A percentile compares a stretch with the other conserved stretches of the same genome.
phyloP scores from a whole-genome alignment of 768 basidiomycete species.

The Dentipellis fragilis region DNA sequence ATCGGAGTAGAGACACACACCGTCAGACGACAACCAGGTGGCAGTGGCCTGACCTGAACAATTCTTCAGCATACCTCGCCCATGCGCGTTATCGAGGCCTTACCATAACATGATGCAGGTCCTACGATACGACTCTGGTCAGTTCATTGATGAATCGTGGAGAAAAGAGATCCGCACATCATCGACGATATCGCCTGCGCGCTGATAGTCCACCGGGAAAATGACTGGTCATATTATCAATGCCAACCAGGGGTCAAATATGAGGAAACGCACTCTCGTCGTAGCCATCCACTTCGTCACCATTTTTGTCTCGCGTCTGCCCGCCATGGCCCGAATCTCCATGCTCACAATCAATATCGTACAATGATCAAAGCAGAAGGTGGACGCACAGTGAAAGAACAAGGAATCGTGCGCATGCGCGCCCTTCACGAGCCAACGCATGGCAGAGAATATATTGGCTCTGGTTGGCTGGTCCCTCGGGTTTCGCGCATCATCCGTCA shows the following conservation, averaged over 20 bases:
- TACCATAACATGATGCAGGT: constrained; percentile 10
- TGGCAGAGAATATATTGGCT: constrained; percentile 37
- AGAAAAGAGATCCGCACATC: constrained; percentile 25
- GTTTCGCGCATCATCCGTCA: constrained; percentile 32
- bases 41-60: constrained; percentile 27
- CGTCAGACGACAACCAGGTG: constrained; percentile 40
- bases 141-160: not conserved
- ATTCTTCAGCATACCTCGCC: not conserved
- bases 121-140: not conserved
- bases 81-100: no score
- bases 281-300: constrained; percentile 31
- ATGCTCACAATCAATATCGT: not conserved
- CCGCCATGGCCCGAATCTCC: constrained; percentile 40
- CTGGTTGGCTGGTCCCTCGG: constrained; percentile 31
- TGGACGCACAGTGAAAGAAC: constrained; percentile 27
- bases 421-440: constrained; percentile 39
- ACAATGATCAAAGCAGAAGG: not conserved
- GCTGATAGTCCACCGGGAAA: constrained; percentile 38
- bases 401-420: constrained; percentile 37
- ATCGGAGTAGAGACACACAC: constrained; percentile 4
- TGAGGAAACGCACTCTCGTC: constrained; percentile 19
- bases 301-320: constrained; percentile 29
- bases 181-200: constrained; percentile 36
- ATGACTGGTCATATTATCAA: constrained; percentile 18
- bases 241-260: no score